phyloP scores from a whole-genome alignment of 805 yeast species.

The Metschnikowia peoriensis region DNA sequence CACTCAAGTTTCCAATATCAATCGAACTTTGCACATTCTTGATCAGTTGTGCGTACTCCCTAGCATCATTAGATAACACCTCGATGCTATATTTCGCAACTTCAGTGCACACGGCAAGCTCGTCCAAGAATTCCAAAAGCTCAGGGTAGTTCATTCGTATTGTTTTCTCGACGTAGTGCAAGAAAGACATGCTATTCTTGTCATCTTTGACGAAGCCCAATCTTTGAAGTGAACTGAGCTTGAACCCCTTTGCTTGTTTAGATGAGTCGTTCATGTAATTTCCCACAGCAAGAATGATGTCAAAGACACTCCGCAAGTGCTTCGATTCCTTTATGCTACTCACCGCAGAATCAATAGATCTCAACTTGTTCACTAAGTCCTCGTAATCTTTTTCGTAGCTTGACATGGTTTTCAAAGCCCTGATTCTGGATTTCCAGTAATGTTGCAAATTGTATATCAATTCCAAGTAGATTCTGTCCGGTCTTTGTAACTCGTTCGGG shows the following conservation, averaged over 20 bases:
- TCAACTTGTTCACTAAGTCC: constrained; percentile 65
- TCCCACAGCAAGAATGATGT: constrained; percentile 69
- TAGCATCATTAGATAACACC: constrained; percentile 57
- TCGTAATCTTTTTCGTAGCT: constrained; percentile 76
- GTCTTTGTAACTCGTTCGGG: constrained; percentile 74
- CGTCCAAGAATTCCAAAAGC: constrained; percentile 58
- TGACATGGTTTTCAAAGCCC: constrained; percentile 71
- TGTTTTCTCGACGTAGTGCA: constrained; percentile 72
- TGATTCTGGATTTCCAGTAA: constrained; percentile 90
- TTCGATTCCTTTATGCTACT: constrained; percentile 51
- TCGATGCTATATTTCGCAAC: constrained; percentile 64
- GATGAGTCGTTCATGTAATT: constrained; percentile 75
- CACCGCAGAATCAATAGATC: constrained; percentile 59
- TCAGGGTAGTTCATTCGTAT: constrained; percentile 67
- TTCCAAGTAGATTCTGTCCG: constrained; percentile 82
- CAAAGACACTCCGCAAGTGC: constrained; percentile 56
- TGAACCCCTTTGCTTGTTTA: constrained; percentile 69
- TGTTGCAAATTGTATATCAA: constrained; percentile 78
- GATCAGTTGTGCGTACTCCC: constrained; percentile 50
- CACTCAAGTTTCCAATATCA: constrained; percentile 64
- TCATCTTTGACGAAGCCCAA: constrained; percentile 70
- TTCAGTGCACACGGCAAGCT: constrained; percentile 50
- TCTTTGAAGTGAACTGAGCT: constrained; percentile 64
- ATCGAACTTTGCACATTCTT: constrained; percentile 52
- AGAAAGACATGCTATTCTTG: constrained; percentile 64